These are phyloP conservation scores for Ogataea wickerhamii DNA, from an alignment of 805 yeast genomes.

Conservation along the genomic window DNA sequence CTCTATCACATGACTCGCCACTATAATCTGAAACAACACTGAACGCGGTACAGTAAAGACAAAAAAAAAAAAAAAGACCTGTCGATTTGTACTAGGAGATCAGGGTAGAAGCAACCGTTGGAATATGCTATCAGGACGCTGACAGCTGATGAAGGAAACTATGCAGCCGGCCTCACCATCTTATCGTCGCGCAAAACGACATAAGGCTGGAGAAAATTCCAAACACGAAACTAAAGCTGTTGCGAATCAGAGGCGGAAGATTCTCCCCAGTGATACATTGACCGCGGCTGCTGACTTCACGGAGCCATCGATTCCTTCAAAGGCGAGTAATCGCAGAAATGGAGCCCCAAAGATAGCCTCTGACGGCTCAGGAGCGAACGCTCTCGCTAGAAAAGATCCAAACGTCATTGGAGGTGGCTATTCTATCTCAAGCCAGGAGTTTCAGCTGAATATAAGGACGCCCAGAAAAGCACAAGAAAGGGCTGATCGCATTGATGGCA, in stretches of 20 bases:
- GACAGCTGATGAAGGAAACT: neutral
- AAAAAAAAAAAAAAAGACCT: neutral
- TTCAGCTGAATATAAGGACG: slow-evolving; percentile 19
- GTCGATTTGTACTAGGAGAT: neutral
- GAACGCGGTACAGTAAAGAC: neutral
- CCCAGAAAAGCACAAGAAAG: slow-evolving; percentile 14
- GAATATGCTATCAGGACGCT: neutral
- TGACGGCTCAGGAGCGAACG: neutral
- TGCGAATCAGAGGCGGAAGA: neutral
- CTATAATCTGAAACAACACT: too few species aligned
- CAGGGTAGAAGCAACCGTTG: too few species aligned
- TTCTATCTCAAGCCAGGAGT: slow-evolving; percentile 15
- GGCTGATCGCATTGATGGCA: slow-evolving; percentile 6
- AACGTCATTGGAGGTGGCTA: slow-evolving; percentile 13
- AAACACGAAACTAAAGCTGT: slow-evolving; percentile 3
- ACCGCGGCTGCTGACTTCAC: slow-evolving; percentile 7
- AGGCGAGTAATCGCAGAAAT: slow-evolving; percentile 3
- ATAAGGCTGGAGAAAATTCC: slow-evolving; percentile 3
- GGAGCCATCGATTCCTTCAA: slow-evolving; percentile 10
- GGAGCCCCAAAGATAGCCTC: slow-evolving; percentile 4
- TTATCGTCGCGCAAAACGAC: slow-evolving; percentile 1
- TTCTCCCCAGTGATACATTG: slow-evolving; percentile 1
- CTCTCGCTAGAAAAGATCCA: slow-evolving; percentile 18
- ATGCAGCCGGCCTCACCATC: slow-evolving; percentile 1
- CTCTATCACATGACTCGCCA: too few species aligned